Conservation (phyloP, 495 filamentous ascomycete species). For the Articulospora tetracladia region DNA sequence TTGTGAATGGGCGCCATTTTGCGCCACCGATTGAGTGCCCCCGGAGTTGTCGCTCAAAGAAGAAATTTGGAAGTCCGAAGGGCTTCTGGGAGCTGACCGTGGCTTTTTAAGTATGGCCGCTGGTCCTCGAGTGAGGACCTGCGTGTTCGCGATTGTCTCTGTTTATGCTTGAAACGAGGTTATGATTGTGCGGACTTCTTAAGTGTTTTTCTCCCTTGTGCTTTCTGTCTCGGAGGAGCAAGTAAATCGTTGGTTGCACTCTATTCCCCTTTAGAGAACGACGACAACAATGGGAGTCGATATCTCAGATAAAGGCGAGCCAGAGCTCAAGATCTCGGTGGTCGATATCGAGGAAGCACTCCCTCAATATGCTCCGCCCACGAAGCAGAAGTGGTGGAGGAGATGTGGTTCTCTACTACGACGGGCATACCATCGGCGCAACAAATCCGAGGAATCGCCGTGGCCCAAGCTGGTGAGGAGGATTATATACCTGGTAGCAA, state of each 20-base stretch:
- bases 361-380: not conserved
- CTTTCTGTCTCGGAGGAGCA: too few relatives aligned
- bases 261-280: too few relatives aligned
- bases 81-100: not conserved
- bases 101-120: not conserved
- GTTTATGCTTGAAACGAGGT: not conserved
- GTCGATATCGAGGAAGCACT: constrained; percentile 6
- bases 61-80: not conserved
- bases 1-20: not conserved
- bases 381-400: not conserved
- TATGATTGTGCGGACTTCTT: not conserved
- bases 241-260: too few relatives aligned
- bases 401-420: not conserved
- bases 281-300: not conserved
- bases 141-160: not conserved
- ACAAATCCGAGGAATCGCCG: constrained; percentile 4
- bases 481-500: constrained; percentile 1
- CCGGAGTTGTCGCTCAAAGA: not conserved
- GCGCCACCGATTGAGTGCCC: not conserved
- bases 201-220: too few relatives aligned
- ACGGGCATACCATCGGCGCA: not conserved
- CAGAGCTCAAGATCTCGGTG: not conserved
- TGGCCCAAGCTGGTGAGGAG: constrained; percentile 9
- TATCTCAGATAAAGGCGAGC: not conserved
- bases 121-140: not conserved